Evolutionary conservation across 2,329 filamentous ascomycete species (phyloP).

Genomic region (Xylariomycetidae sp.): DNA sequence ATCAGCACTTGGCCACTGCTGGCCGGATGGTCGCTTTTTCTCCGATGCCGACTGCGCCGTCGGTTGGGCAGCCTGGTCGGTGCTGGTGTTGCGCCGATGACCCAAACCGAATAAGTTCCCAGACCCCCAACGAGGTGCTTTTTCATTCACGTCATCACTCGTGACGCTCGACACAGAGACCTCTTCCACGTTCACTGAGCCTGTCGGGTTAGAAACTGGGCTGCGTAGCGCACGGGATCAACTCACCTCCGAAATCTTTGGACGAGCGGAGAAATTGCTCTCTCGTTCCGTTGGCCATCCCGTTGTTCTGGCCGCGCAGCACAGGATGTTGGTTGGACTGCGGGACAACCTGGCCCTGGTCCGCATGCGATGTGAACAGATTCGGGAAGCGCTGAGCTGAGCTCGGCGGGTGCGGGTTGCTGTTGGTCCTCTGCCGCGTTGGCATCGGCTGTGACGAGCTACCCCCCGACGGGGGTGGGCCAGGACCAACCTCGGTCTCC

Average conservation of each 20-base stretch:
- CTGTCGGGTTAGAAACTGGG: conserved; percentile 6
- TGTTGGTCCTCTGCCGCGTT: conserved; percentile 17
- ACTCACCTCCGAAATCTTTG: conserved; percentile 43
- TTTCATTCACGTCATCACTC: conserved; percentile 32
- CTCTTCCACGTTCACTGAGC: conserved; percentile 29
- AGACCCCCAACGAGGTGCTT: conserved; percentile 29
- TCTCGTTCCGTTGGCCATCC: conserved; percentile 31
- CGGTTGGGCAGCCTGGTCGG: conserved; percentile 12
- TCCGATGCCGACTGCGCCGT: conserved; percentile 22
- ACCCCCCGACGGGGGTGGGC: conserved; percentile 12
- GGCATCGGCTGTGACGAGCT: conserved; percentile 15
- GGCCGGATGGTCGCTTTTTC: conserved; percentile 29
- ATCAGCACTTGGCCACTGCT: conserved; percentile 11
- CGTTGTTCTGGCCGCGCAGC: conserved; percentile 34
- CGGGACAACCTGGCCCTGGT: conserved; percentile 5
- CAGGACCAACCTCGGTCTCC: conserved; percentile 35
- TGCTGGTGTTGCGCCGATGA: conserved; percentile 19
- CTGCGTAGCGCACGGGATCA: too few relatives aligned
- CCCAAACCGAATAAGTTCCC: conserved; percentile 30
- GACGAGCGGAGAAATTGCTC: conserved; percentile 38
- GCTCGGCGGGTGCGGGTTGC: conserved; percentile 44
- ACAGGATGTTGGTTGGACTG: conserved; percentile 17
- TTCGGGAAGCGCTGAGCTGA: conserved; percentile 44
- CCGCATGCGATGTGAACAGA: conserved; percentile 41
- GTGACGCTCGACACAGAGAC: conserved; percentile 35